A percentile compares a stretch with the other conserved stretches of the same genome.
phyloP scores from a whole-genome alignment of 768 basidiomycete genomes.

The Hypholoma sublateritium region DNA sequence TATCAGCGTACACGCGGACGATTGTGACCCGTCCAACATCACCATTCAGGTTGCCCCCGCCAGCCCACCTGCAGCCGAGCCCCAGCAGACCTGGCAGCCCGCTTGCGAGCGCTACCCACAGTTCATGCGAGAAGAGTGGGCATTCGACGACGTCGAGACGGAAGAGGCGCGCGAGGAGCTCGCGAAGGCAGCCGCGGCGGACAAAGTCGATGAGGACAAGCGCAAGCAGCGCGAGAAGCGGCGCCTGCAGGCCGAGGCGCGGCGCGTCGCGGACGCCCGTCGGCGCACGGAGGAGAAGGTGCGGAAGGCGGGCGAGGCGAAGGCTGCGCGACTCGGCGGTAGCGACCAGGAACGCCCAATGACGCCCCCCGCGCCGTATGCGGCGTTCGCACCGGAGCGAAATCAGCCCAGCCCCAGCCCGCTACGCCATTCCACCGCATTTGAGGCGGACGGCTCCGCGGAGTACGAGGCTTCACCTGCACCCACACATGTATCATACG shows the following conservation, averaged over 20 bases:
- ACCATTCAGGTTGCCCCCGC: slow-evolving; percentile 7
- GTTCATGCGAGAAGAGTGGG: slow-evolving; percentile 82
- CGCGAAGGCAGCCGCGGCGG: slow-evolving; percentile 34
- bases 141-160: slow-evolving; percentile 76
- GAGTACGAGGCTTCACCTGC: slow-evolving; percentile 47
- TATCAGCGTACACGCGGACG: slow-evolving; percentile 12
- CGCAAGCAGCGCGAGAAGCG: slow-evolving; percentile 48
- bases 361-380: slow-evolving; percentile 1
- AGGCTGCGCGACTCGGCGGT: slow-evolving; percentile 16
- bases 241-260: slow-evolving; percentile 51
- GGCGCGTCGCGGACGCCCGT: slow-evolving; percentile 27
- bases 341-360: slow-evolving; percentile 6
- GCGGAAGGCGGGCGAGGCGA: slow-evolving; percentile 13
- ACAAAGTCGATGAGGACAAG: slow-evolving; percentile 48
- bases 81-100: slow-evolving; percentile 67
- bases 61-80: slow-evolving; percentile 14
- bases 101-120: slow-evolving; percentile 83
- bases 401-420: slow-evolving; percentile 40
- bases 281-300: slow-evolving; percentile 18
- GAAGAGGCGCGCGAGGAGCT: slow-evolving; percentile 54
- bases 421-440: slow-evolving; percentile 43
- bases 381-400: not conserved
- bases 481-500: slow-evolving; percentile 49
- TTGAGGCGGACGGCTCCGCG: slow-evolving; percentile 25
- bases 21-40: not conserved